phyloP scores from a whole-genome alignment of 2,329 filamentous ascomycete genomes.

The Trichoderma cornu-damae region DNA sequence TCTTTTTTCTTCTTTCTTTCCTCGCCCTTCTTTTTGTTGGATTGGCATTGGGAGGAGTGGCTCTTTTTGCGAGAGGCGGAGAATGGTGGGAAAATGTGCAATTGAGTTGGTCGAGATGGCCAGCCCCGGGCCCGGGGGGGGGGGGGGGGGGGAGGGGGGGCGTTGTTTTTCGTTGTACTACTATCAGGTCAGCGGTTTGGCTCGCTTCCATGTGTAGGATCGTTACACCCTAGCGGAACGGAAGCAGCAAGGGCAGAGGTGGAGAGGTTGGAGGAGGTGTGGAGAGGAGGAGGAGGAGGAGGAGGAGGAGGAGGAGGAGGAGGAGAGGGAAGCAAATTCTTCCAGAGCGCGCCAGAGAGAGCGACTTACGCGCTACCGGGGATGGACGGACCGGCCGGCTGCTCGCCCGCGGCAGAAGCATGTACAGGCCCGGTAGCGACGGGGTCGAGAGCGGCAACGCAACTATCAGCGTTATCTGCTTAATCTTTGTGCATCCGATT shows the following conservation, averaged over 20 bases:
- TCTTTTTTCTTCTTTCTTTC: too few relatives aligned
- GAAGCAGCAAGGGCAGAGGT: background rate
- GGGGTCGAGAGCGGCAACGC: background rate
- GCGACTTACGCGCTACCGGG: background rate
- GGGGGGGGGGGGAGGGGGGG: too few relatives aligned
- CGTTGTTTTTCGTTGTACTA: too few relatives aligned
- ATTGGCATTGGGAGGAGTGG: too few relatives aligned
- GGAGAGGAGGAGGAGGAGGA: background rate
- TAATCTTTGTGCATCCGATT: background rate
- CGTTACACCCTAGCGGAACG: slow-evolving; percentile 3
- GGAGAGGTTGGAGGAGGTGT: background rate
- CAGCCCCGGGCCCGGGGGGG: too few relatives aligned
- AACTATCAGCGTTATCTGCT: background rate
- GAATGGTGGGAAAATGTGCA: too few relatives aligned
- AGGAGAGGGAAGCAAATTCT: background rate
- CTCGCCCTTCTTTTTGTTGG: background rate
- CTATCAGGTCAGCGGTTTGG: background rate
- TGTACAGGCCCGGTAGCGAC: background rate
- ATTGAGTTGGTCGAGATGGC: too few relatives aligned
- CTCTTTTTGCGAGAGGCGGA: too few relatives aligned
- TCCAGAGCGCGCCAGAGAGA: background rate
- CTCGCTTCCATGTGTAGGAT: background rate
- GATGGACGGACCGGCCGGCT: background rate
- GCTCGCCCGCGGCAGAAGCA: background rate
- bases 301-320: background rate